Percentiles rank a stretch among this genome's conserved stretches.
phyloP scores from a whole-genome alignment of 345 rosid genomes.

The Eucalyptus coolabah region DNA sequence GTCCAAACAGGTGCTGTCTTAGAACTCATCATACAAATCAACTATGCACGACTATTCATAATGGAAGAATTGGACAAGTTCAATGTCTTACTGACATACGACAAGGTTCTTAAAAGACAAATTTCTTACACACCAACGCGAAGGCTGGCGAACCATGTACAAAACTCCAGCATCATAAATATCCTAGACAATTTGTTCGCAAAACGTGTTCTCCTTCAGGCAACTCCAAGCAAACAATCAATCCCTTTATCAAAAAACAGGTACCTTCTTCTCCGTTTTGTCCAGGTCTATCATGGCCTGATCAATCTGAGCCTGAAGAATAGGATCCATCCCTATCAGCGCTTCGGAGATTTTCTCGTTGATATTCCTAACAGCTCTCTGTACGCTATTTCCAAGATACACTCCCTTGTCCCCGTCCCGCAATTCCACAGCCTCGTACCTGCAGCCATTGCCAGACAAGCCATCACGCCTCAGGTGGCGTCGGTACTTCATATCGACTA shows the following conservation, averaged over 20 bases:
- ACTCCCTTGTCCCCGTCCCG: slow-evolving; percentile 93
- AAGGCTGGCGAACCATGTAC: background rate
- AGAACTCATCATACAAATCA: background rate
- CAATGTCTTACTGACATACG: background rate
- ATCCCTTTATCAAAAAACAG: background rate
- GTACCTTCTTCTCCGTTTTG: slow-evolving; percentile 91
- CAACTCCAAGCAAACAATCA: background rate
- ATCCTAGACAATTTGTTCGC: background rate
- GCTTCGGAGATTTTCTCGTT: slow-evolving; percentile 85
- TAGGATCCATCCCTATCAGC: slow-evolving; percentile 92
- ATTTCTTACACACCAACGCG: background rate
- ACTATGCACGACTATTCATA: background rate
- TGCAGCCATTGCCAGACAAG: background rate
- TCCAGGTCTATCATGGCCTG: slow-evolving; percentile 98
- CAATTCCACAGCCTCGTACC: slow-evolving; percentile 93
- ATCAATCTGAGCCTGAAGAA: slow-evolving; percentile 79
- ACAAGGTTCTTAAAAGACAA: background rate
- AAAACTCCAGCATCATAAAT: background rate
- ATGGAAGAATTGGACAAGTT: background rate
- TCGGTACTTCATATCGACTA: background rate
- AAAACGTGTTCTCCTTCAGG: background rate
- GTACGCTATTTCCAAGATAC: slow-evolving; percentile 87
- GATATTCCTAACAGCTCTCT: slow-evolving; percentile 82
- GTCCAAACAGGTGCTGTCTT: background rate
- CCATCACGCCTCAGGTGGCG: background rate